These are phyloP conservation scores for Salix suchowensis DNA, from an alignment of 345 rosid genomes.

Conservation along the genomic window DNA sequence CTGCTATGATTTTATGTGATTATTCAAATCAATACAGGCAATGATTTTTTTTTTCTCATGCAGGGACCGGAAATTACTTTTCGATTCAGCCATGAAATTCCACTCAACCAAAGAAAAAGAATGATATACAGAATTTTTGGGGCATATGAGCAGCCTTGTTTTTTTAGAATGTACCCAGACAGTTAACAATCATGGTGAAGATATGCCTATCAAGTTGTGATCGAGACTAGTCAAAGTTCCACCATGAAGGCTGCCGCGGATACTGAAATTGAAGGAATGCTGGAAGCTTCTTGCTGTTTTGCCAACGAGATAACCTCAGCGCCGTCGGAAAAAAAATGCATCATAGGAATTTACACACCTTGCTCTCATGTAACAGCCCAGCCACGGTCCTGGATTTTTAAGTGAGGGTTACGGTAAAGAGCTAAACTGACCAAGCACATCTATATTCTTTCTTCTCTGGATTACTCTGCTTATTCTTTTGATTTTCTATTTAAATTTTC, in stretches of 20 bases:
- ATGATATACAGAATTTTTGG: not conserved
- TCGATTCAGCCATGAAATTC: not conserved
- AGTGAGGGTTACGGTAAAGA: too few relatives aligned
- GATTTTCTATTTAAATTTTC: not conserved
- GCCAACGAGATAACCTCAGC: not conserved
- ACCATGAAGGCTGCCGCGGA: not conserved
- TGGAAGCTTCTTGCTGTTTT: not conserved
- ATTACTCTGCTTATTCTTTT: not conserved
- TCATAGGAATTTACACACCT: accelerated
- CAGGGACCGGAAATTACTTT: not conserved
- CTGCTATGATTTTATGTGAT: not conserved
- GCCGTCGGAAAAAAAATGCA: not conserved
- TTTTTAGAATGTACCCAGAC: not conserved
- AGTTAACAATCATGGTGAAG: not conserved
- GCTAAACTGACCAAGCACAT: too few relatives aligned
- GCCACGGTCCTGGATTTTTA: not conserved
- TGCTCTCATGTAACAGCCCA: not conserved
- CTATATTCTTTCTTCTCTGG: too few relatives aligned
- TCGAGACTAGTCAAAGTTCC: not conserved
- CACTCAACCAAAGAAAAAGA: not conserved
- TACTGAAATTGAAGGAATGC: not conserved
- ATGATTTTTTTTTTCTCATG: not conserved
- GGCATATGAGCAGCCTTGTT: not conserved
- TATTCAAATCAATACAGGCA: not conserved
- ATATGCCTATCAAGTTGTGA: not conserved